These are phyloP conservation scores for Claviceps arundinis DNA, from an alignment of 2,329 filamentous ascomycete genomes.

Conservation along the genomic window DNA sequence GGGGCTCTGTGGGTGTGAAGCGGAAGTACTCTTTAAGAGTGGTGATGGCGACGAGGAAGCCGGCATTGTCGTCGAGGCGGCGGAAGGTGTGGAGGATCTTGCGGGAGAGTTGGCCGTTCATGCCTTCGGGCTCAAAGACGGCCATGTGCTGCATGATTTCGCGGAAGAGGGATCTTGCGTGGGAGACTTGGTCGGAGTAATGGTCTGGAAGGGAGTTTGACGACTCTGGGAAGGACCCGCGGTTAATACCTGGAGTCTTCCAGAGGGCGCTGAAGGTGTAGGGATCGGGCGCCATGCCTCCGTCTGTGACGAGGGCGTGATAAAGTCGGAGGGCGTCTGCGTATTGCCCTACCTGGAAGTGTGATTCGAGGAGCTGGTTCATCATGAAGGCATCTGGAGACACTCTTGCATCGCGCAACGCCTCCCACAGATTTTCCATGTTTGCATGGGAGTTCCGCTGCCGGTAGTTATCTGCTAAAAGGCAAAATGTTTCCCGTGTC, in stretches of 20 bases:
- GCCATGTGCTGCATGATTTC: constrained; percentile 35
- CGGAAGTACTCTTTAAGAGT: constrained; percentile 29
- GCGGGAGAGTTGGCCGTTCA: constrained; percentile 34
- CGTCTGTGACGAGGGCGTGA: constrained; percentile 34
- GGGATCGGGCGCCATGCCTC: constrained; percentile 44
- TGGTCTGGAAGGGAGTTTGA: too few species aligned
- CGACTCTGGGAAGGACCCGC: constrained; percentile 8
- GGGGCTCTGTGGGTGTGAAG: constrained; percentile 30
- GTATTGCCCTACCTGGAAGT: constrained; percentile 45
- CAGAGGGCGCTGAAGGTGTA: constrained; percentile 59
- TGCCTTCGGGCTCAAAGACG: constrained; percentile 28
- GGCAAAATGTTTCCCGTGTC: constrained; percentile 64
- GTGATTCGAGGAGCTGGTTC: constrained; percentile 62
- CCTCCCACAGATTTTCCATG: constrained; percentile 47
- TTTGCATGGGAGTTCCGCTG: constrained; percentile 43
- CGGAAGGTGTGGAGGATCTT: constrained; percentile 39
- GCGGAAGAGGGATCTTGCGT: constrained; percentile 30
- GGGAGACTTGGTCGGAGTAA: constrained; percentile 15
- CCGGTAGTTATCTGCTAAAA: constrained; percentile 61
- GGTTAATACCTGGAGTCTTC: constrained; percentile 42
- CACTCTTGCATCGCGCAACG: constrained; percentile 50
- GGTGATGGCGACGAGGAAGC: constrained; percentile 32
- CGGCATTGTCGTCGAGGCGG: constrained; percentile 28
- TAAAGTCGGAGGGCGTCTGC: constrained; percentile 43
- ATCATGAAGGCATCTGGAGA: constrained; percentile 60